Conservation (phyloP, 768 basidiomycete species). For the Amanita rubescens region DNA sequence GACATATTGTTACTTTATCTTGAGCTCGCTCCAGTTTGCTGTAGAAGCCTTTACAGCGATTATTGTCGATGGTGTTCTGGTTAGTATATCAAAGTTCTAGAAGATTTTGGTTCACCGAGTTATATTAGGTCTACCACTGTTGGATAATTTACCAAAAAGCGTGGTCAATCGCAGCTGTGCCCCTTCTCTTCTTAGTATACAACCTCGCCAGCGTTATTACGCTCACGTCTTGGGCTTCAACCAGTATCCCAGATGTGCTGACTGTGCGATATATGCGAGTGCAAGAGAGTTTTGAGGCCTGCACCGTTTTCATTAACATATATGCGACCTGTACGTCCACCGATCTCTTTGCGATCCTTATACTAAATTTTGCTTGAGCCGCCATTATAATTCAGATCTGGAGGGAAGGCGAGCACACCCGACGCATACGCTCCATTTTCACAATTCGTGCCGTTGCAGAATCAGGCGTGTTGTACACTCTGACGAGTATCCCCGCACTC, state of each 20-base stretch:
- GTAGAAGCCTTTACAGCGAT: background rate
- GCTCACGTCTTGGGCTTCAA: background rate
- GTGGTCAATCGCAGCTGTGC: background rate
- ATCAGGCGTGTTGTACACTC: constrained; percentile 3
- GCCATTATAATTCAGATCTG: constrained; percentile 2
- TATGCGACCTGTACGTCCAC: constrained; percentile 5
- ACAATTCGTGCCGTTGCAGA: background rate
- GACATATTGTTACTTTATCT: background rate
- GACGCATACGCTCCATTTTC: background rate
- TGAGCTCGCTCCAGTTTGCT: background rate
- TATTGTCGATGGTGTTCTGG: background rate
- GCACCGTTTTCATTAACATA: background rate
- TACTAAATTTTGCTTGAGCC: background rate
- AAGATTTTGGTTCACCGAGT: too few species aligned
- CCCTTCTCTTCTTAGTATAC: background rate
- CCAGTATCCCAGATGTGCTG: too few species aligned
- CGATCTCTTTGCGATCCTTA: too few species aligned
- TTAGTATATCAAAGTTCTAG: background rate
- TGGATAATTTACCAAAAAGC: too few species aligned
- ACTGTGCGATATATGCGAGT: background rate
- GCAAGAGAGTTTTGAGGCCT: background rate
- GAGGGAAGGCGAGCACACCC: background rate
- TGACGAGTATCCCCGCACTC: background rate
- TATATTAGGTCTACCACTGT: too few species aligned
- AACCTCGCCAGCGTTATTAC: background rate